A percentile compares a stretch with the other conserved stretches of the same genome.
Evolutionary conservation across 768 basidiomycete species (phyloP).

Genomic region (Agrocybe chaxingu): DNA sequence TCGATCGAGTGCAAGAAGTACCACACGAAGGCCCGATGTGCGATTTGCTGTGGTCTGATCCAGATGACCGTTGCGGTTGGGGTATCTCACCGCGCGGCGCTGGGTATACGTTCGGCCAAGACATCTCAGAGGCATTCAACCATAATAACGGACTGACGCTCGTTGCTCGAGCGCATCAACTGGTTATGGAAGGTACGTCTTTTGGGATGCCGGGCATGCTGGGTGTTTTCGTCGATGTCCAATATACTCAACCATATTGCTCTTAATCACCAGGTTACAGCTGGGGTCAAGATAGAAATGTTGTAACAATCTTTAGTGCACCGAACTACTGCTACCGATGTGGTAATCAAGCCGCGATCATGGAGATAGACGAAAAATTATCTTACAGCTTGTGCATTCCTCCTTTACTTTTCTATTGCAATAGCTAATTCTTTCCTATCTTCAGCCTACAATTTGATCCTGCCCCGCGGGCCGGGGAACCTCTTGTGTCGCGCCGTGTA

Average conservation of each 20-base stretch:
- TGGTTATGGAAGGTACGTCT: slow-evolving; percentile 91
- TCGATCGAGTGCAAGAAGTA: slow-evolving; percentile 98
- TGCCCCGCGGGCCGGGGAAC: slow-evolving; percentile 97
- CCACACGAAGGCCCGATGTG: slow-evolving; percentile 99
- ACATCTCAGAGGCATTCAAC: slow-evolving; percentile 98
- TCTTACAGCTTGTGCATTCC: slow-evolving; percentile 84
- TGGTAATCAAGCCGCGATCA: slow-evolving; percentile 99
- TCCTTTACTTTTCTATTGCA: slow-evolving; percentile 2
- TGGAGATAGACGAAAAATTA: slow-evolving; percentile 99
- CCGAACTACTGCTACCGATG: slow-evolving; percentile 99
- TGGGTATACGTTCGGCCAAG: slow-evolving; percentile 98
- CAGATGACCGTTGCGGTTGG: slow-evolving; percentile 99
- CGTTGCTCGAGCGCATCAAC: slow-evolving; percentile 89
- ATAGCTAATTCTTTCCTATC: neutral
- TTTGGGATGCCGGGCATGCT: neutral
- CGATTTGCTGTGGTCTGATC: slow-evolving; percentile 98
- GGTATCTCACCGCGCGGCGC: slow-evolving; percentile 98
- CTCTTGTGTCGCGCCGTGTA: slow-evolving; percentile 92
- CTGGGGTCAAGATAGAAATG: slow-evolving; percentile 99
- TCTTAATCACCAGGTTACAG: slow-evolving; percentile 61
- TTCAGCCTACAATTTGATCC: slow-evolving; percentile 98
- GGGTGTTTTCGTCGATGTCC: neutral
- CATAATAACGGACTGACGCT: slow-evolving; percentile 98
- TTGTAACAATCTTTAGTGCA: slow-evolving; percentile 99
- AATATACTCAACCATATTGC: neutral